Conservation (phyloP, 2,329 filamentous ascomycete species). For the Didymella exigua region DNA sequence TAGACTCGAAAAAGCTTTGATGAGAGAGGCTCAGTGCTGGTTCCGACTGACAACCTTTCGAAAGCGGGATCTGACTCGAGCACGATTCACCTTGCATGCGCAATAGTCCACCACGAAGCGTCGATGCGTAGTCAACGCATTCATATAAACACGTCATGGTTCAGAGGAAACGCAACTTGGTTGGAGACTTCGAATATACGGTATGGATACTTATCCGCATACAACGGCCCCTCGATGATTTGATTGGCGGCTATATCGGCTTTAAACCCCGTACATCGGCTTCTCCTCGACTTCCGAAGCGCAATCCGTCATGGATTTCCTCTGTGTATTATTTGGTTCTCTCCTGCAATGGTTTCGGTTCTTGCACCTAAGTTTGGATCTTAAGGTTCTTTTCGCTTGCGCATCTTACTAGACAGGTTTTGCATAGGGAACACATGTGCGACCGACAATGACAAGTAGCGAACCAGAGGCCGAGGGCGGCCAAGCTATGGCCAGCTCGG, state of each 20-base stretch:
- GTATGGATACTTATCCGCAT: slow-evolving; percentile 1
- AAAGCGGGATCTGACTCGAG: not conserved
- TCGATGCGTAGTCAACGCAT: not conserved
- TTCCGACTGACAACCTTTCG: not conserved
- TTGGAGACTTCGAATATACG: not conserved
- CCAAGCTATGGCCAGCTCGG: not conserved
- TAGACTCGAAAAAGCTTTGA: not conserved
- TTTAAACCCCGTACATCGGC: slow-evolving; percentile 19
- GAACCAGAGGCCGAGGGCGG: slow-evolving; percentile 1
- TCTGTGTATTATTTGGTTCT: not conserved
- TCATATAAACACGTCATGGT: not conserved
- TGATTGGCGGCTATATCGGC: slow-evolving; percentile 25
- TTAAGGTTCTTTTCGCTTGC: not conserved
- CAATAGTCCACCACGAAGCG: not conserved
- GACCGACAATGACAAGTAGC: slow-evolving; percentile 8
- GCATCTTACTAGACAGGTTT: slow-evolving; percentile 2
- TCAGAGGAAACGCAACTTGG: not conserved
- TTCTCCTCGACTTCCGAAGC: slow-evolving; percentile 17
- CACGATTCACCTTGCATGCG: not conserved
- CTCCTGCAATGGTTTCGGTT: slow-evolving; percentile 1
- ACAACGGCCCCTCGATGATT: not conserved
- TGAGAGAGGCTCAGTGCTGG: not conserved
- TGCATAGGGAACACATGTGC: not conserved
- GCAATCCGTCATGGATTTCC: slow-evolving; percentile 21
- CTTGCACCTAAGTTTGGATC: not conserved